Percentiles rank a stretch among this genome's conserved stretches.
These are phyloP conservation scores for Agrostemma githago DNA, from an alignment of 148 eudicot genomes.

Conservation along the genomic window DNA sequence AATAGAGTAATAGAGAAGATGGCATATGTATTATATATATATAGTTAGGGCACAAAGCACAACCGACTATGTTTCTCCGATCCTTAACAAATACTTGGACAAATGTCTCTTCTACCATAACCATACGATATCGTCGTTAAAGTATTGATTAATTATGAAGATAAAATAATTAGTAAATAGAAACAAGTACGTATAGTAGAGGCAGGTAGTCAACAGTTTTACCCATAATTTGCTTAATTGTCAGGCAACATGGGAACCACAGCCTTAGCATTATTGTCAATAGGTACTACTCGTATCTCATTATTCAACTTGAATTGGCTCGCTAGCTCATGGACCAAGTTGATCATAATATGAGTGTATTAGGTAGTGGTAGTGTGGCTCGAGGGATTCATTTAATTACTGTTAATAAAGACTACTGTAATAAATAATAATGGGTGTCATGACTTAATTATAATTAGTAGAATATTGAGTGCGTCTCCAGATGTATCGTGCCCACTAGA, in stretches of 20 bases:
- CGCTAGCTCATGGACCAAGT: not conserved
- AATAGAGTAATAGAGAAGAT: not conserved
- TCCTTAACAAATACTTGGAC: constrained; percentile 11
- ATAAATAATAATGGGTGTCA: too few relatives aligned
- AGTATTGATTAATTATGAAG: not conserved
- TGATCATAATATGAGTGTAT: not conserved
- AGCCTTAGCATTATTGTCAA: constrained; percentile 8
- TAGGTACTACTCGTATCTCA: not conserved
- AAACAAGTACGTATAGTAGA: not conserved
- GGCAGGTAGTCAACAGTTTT: not conserved
- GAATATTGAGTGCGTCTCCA: too few relatives aligned
- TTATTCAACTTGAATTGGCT: not conserved
- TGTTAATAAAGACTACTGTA: not conserved
- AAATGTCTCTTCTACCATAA: constrained; percentile 8
- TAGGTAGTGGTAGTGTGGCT: not conserved
- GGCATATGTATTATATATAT: not conserved
- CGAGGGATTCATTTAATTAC: not conserved
- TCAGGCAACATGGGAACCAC: not conserved
- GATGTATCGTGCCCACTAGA: too few relatives aligned
- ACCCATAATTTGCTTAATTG: constrained; percentile 15
- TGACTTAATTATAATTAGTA: too few relatives aligned
- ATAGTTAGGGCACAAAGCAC: constrained; percentile 9
- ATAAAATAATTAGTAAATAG: too few relatives aligned
- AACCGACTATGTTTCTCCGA: not conserved
- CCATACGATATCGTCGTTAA: not conserved